These are phyloP conservation scores for Talaromyces marneffei DNA, from an alignment of 2,329 filamentous ascomycete species.

Conservation along the genomic window DNA sequence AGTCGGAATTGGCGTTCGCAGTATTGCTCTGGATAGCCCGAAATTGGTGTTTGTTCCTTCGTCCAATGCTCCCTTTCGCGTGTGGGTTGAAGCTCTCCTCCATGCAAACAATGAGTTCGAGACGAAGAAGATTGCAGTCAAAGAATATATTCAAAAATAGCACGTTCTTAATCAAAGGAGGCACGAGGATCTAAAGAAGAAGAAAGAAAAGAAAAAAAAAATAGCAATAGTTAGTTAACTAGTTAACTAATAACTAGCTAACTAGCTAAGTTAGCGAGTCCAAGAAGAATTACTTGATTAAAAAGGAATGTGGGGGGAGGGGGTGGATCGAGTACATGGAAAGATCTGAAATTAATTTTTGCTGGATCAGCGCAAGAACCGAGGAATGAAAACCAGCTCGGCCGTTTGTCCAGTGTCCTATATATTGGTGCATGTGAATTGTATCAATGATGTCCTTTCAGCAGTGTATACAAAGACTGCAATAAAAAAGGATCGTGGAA, in stretches of 20 bases:
- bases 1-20: neutral
- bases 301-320: conserved; percentile 2
- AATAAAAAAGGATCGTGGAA: neutral
- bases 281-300: neutral
- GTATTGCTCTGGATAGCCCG: neutral
- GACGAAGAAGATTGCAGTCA: neutral
- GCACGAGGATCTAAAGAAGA: conserved; percentile 1
- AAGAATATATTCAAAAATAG: neutral
- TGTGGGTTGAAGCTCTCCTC: neutral
- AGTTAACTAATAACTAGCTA: no score
- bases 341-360: conserved; percentile 1
- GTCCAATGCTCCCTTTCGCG: neutral
- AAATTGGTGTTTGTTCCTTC: neutral
- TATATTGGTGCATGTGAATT: neutral
- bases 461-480: neutral
- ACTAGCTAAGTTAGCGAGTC: neutral
- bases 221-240: neutral
- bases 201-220: neutral
- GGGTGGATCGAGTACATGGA: neutral
- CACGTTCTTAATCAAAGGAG: neutral
- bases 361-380: neutral
- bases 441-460: neutral
- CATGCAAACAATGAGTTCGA: neutral
- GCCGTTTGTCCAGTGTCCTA: neutral
- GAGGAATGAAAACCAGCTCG: neutral